Evolutionary conservation across 2,329 filamentous ascomycete species (phyloP), one percentile per base, ranked within the genome.

Genomic region (Aspergillus clavatus): DNA sequence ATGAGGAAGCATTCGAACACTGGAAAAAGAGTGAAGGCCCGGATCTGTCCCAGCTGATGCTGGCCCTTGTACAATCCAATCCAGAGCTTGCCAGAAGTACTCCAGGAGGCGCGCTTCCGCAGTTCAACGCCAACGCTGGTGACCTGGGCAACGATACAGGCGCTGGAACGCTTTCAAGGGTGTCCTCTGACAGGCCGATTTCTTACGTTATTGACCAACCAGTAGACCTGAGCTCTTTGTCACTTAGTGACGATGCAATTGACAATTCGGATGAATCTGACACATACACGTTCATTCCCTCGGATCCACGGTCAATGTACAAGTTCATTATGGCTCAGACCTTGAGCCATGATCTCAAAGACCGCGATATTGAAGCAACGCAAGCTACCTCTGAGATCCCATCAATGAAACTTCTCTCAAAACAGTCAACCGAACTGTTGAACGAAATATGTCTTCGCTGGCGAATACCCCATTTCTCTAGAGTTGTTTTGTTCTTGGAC

Each of bases 21-120:
- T 98, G 93, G 93, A 94, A 89, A 66, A 91, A 87, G 62, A 80
- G 83, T n/a, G 93, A 98, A 66, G 80, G 80, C 3, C 85, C 86
- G 10, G 88, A 95, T 56, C 73, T 98, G 33, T 93, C 89, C 5
- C 87, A 93, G 56, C 89, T 97, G 82, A 93, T 98, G 77, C 77
- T 95, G 57, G 87, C 90, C 28, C 88, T 98, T 52, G 74, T 97
- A 31, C 89, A 87, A 49, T 86, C 86, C 5, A 89, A 87, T 56
- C 91, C 90, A 3, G 86, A 91, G 53, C 75, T 97, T 42, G 85
- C 89, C 40, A 94, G 89, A 62, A 84, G 79, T 52, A 83, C 86
- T 3, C 79, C 83, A 1, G 75, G 74, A 12, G 72, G 74, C 23
- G 71, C 75, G 10, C 71, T 87, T 40, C 81, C 79, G 31, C 73